Conservation (phyloP, 1,284 basidiomycete genomes). For the Heterobasidion annosum region DNA sequence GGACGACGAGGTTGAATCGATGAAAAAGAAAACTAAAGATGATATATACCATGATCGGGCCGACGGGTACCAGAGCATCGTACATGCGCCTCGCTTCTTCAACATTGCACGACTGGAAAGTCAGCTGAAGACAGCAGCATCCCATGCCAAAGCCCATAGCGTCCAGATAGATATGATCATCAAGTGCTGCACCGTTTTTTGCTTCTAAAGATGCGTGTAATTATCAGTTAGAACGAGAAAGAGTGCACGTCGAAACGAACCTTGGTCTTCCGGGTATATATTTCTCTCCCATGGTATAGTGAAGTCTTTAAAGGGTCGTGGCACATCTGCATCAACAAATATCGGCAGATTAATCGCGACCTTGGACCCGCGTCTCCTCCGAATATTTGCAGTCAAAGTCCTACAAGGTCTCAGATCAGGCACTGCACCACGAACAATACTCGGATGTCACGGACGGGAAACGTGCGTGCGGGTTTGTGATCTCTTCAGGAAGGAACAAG, state of each 20-base stretch:
- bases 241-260: conserved; percentile 27
- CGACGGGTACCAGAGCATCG: conserved; percentile 89
- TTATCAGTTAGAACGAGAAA: neutral
- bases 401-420: conserved; percentile 28
- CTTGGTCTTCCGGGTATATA: conserved; percentile 74
- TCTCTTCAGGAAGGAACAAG: conserved; percentile 90
- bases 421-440: neutral
- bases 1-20: conserved; percentile 5
- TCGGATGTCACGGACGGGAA: conserved; percentile 70
- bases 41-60: conserved; percentile 79
- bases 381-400: conserved; percentile 93
- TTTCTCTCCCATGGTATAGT: conserved; percentile 81
- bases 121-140: conserved; percentile 95
- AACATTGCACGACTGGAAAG: conserved; percentile 95
- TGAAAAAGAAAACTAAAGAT: neutral
- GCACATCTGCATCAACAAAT: conserved; percentile 84
- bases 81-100: conserved; percentile 89
- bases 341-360: conserved; percentile 95
- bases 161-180: conserved; percentile 96
- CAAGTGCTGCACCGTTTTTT: conserved; percentile 76
- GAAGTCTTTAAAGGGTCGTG: conserved; percentile 84
- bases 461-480: conserved; percentile 94
- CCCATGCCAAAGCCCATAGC: conserved; percentile 99
- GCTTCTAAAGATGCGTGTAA: conserved; percentile 48
- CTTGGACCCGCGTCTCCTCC: conserved; percentile 84